These are phyloP conservation scores for Lentithecium fluviatile DNA, from an alignment of 495 filamentous ascomycete genomes.

Conservation along the genomic window DNA sequence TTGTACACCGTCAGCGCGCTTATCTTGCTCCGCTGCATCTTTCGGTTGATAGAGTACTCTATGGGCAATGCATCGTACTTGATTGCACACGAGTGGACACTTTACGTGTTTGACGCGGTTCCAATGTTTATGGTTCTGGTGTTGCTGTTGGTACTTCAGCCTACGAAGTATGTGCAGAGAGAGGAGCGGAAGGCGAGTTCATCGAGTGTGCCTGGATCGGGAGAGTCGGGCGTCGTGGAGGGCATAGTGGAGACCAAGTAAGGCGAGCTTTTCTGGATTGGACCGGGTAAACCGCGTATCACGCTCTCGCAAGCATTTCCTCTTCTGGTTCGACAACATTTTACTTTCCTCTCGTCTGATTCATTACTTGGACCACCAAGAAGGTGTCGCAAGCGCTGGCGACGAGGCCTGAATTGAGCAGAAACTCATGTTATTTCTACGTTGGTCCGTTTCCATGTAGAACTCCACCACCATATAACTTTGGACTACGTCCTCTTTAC, in stretches of 20 bases:
- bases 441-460: too few relatives aligned
- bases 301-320: not conserved
- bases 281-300: not conserved
- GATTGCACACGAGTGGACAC: constrained; percentile 35
- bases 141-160: constrained; percentile 26
- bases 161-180: constrained; percentile 17
- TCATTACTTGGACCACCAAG: too few relatives aligned
- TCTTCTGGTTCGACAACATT: not conserved
- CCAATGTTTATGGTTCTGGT: constrained; percentile 38
- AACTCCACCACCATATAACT: too few relatives aligned
- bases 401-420: too few relatives aligned
- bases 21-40: constrained; percentile 23
- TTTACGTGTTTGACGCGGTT: constrained; percentile 39
- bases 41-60: constrained; percentile 29
- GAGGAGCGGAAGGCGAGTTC: not conserved
- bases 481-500: too few relatives aligned
- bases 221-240: not conserved
- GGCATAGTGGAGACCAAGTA: too few relatives aligned
- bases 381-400: too few relatives aligned
- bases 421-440: too few relatives aligned
- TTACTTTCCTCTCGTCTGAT: not conserved
- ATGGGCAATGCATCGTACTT: constrained; percentile 32
- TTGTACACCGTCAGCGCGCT: constrained; percentile 25
- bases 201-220: not conserved
- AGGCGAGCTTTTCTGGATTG: too few relatives aligned